These are phyloP conservation scores for Kodamaea sagamina DNA, from an alignment of 805 yeast genomes.

Conservation along the genomic window DNA sequence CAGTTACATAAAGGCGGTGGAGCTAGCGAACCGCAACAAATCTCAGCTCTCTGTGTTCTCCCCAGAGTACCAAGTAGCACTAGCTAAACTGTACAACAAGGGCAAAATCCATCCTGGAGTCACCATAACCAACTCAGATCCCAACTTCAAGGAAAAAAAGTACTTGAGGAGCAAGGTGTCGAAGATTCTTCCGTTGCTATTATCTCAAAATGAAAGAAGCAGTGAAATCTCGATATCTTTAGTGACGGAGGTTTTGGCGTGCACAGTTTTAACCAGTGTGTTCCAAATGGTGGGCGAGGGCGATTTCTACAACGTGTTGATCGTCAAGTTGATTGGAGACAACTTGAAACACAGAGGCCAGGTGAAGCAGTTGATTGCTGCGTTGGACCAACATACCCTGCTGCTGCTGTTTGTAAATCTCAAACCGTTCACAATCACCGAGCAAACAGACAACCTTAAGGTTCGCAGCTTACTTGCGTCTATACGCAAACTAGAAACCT, in stretches of 20 bases:
- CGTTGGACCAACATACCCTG: conserved; percentile 63
- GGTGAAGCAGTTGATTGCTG: conserved; percentile 69
- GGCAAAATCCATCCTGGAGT: conserved; percentile 63
- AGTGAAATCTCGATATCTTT: conserved; percentile 53
- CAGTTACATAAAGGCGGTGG: conserved; percentile 48
- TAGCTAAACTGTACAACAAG: conserved; percentile 47
- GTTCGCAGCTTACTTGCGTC: conserved; percentile 7
- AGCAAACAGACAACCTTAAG: conserved; percentile 9
- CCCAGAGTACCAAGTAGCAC: conserved; percentile 39
- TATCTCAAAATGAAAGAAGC: conserved; percentile 47
- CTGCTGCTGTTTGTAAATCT: conserved; percentile 2
- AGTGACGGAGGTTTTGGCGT: conserved; percentile 62
- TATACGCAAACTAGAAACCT: conserved; percentile 3
- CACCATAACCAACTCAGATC: conserved; percentile 36
- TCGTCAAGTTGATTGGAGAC: conserved; percentile 60
- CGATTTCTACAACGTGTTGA: conserved; percentile 71
- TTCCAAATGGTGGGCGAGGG: conserved; percentile 63
- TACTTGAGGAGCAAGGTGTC: conserved; percentile 50
- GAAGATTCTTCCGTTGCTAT: conserved; percentile 48
- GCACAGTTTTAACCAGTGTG: conserved; percentile 50
- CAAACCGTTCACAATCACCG: conserved; percentile 14
- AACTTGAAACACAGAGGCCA: conserved; percentile 72
- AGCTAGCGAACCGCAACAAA: conserved; percentile 19
- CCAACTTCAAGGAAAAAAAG: conserved; percentile 42
- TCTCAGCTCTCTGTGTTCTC: conserved; percentile 13